A percentile compares a stretch with the other conserved stretches of the same genome.
Evolutionary conservation across 768 basidiomycete genomes (phyloP).

Genomic region (Pulveroboletus ravenelii): DNA sequence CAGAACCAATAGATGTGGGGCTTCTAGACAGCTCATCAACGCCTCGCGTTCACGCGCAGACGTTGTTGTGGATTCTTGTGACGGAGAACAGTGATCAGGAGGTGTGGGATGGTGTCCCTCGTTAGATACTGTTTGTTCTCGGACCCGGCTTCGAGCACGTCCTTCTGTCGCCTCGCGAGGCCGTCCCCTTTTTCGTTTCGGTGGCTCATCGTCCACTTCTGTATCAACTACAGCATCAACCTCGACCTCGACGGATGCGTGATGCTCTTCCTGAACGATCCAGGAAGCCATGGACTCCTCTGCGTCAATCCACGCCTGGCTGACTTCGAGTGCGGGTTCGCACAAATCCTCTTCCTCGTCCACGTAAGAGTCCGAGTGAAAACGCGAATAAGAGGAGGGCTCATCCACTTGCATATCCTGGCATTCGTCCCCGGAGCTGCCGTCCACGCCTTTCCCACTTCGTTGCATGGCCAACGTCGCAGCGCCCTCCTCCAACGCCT

Average conservation of each 20-base stretch:
- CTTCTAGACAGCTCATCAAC: slow-evolving; percentile 27
- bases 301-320: slow-evolving; percentile 31
- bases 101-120: neutral
- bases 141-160: neutral
- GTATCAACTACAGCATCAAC: neutral
- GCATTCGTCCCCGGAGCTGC: neutral
- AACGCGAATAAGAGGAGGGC: slow-evolving; percentile 14
- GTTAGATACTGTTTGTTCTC: neutral
- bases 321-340: slow-evolving; percentile 34
- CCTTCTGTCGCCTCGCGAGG: neutral
- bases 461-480: slow-evolving; percentile 11
- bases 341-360: slow-evolving; percentile 1
- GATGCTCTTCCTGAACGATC: slow-evolving; percentile 14
- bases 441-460: no score
- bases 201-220: neutral
- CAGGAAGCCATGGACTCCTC: slow-evolving; percentile 32
- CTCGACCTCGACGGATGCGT: neutral
- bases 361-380: neutral
- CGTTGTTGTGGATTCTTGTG: neutral
- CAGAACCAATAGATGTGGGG: slow-evolving; percentile 30
- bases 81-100: neutral
- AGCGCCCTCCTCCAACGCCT: slow-evolving; percentile 39
- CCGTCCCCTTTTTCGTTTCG: slow-evolving; percentile 13
- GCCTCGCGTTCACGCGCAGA: slow-evolving; percentile 19
- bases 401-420: neutral